Conservation (phyloP, 352 stramenopile species). For the Paralagenidium karlingii region DNA sequence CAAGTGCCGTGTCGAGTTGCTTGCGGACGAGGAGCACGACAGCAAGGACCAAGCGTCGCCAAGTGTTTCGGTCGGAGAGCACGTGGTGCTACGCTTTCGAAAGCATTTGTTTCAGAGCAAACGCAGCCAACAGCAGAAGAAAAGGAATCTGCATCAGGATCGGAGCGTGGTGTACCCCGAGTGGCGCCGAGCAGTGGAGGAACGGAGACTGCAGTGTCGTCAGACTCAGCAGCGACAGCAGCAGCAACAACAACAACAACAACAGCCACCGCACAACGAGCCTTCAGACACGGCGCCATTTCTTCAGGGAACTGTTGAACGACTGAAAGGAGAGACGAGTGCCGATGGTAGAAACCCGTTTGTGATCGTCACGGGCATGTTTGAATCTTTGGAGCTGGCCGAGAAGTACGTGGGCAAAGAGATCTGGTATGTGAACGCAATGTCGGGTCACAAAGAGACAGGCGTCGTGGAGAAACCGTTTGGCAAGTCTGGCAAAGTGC, state of each 20-base stretch:
- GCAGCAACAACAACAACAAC: background rate
- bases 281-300: too few relatives aligned
- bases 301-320: conserved; percentile 30
- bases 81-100: conserved; percentile 40
- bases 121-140: conserved; percentile 6
- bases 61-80: too few relatives aligned
- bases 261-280: background rate
- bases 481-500: conserved; percentile 64
- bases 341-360: conserved; percentile 46
- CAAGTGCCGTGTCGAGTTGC: conserved; percentile 48
- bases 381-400: conserved; percentile 28
- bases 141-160: too few relatives aligned
- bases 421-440: conserved; percentile 5
- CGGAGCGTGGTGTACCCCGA: too few relatives aligned
- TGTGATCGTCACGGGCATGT: conserved; percentile 42
- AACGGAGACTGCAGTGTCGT: too few relatives aligned
- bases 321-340: conserved; percentile 57
- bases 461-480: conserved; percentile 59
- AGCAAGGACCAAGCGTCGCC: too few relatives aligned
- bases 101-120: conserved; percentile 35
- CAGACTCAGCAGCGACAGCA: too few relatives aligned
- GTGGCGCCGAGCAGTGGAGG: too few relatives aligned
- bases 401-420: conserved; percentile 14
- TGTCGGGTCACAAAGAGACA: conserved; percentile 7
- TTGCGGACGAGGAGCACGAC: too few relatives aligned